phyloP scores from a whole-genome alignment of 306 rosid genomes.

The Prunus davidiana region DNA sequence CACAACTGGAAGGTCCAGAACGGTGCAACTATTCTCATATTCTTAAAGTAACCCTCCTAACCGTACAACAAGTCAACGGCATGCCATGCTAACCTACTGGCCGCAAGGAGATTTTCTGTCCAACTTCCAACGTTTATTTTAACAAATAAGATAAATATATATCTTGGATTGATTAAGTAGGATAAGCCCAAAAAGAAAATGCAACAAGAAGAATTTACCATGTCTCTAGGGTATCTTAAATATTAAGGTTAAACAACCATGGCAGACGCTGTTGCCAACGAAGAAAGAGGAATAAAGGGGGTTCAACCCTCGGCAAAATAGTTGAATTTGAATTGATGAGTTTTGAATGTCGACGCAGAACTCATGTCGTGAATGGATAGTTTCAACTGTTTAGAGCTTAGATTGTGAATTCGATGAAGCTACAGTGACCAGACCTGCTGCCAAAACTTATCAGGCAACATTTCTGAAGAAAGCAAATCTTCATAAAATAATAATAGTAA shows the following conservation, averaged over 20 bases:
- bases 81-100: conserved; percentile 7
- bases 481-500: not conserved
- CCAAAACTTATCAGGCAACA: conserved; percentile 51
- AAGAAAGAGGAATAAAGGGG: conserved; percentile 35
- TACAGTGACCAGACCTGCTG: conserved; percentile 51
- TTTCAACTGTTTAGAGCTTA: conserved; percentile 48
- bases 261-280: conserved; percentile 32
- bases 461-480: conserved; percentile 22
- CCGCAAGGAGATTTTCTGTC: conserved; percentile 2
- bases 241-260: conserved; percentile 18
- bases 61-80: conserved; percentile 1
- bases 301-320: conserved; percentile 40
- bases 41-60: conserved; percentile 5
- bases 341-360: conserved; percentile 46
- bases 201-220: conserved; percentile 27
- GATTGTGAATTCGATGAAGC: conserved; percentile 50
- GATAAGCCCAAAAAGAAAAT: conserved; percentile 27
- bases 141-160: not conserved
- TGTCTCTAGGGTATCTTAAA: conserved; percentile 22
- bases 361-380: conserved; percentile 36
- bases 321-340: conserved; percentile 40
- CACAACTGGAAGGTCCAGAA: not conserved
- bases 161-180: not conserved
- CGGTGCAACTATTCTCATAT: not conserved
- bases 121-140: conserved; percentile 3